A percentile compares a stretch with the other conserved stretches of the same genome.
Conservation (phyloP, 225 moss, liverwort and hornwort genomes). For the Sphagnum contortum region DNA sequence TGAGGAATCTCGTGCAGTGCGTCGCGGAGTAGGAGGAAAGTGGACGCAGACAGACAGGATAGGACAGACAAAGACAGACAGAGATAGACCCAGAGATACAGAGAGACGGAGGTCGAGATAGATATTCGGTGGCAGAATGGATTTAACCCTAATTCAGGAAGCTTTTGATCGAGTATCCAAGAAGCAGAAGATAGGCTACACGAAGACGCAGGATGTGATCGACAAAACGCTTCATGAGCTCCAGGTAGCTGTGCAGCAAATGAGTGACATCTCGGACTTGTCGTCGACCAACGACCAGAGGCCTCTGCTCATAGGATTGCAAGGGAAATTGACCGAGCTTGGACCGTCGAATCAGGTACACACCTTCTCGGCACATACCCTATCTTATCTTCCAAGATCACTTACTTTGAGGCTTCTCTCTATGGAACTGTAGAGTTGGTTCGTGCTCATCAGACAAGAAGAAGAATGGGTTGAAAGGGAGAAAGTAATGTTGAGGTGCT, state of each 20-base stretch:
- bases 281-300: conserved; percentile 31
- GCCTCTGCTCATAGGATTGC: conserved; percentile 58
- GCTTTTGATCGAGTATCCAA: conserved; percentile 95
- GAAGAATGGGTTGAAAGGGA: too few species aligned
- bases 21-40: too few species aligned
- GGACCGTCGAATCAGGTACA: conserved; percentile 52
- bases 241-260: conserved; percentile 57
- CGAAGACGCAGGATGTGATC: conserved; percentile 83
- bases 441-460: too few species aligned
- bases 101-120: too few species aligned
- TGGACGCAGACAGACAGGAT: too few species aligned
- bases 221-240: conserved; percentile 78
- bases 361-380: background rate
- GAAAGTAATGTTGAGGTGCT: too few species aligned
- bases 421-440: too few species aligned
- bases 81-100: too few species aligned
- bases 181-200: conserved; percentile 87
- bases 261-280: conserved; percentile 22
- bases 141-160: conserved; percentile 80
- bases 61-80: too few species aligned
- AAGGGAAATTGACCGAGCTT: conserved; percentile 65
- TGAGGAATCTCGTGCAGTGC: too few species aligned
- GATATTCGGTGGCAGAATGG: conserved; percentile 31
- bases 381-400: too few species aligned
- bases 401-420: too few species aligned